phyloP scores from a whole-genome alignment of 2,329 filamentous ascomycete species.

The Mollisia scopiformis region DNA sequence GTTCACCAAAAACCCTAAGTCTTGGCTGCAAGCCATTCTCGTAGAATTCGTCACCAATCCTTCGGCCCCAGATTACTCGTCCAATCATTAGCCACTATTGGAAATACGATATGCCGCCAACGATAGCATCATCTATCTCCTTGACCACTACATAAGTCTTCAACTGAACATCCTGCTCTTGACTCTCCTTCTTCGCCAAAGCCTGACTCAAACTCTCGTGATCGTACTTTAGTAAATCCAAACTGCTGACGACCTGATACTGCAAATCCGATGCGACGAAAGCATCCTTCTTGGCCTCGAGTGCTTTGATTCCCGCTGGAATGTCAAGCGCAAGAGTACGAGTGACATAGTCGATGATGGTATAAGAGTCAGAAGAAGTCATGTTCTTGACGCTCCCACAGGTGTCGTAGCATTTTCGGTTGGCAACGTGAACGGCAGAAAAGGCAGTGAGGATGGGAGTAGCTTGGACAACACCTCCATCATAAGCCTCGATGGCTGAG shows the following conservation, averaged over 20 bases:
- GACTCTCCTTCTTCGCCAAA: not conserved
- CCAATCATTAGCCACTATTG: not conserved
- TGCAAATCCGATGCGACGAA: constrained; percentile 2
- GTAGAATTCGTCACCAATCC: not conserved
- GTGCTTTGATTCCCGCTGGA: not conserved
- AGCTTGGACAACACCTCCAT: constrained; percentile 8
- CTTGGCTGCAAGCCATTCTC: not conserved
- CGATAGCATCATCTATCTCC: not conserved
- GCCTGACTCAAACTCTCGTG: constrained; percentile 14
- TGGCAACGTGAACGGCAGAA: constrained; percentile 12
- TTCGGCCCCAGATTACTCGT: not conserved
- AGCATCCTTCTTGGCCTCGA: constrained; percentile 8
- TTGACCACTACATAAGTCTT: not conserved
- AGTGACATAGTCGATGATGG: constrained; percentile 11
- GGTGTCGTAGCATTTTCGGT: constrained; percentile 10
- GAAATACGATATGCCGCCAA: not conserved
- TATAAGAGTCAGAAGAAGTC: constrained; percentile 4
- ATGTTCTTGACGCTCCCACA: not conserved
- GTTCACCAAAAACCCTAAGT: not conserved
- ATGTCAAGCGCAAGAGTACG: constrained; percentile 8
- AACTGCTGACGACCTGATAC: not conserved
- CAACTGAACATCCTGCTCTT: not conserved
- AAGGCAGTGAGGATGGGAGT: constrained; percentile 25
- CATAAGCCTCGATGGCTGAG: constrained; percentile 30
- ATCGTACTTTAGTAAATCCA: constrained; percentile 14